Conservation (phyloP, 331 rosid species). For the Stylosanthes scabra region DNA sequence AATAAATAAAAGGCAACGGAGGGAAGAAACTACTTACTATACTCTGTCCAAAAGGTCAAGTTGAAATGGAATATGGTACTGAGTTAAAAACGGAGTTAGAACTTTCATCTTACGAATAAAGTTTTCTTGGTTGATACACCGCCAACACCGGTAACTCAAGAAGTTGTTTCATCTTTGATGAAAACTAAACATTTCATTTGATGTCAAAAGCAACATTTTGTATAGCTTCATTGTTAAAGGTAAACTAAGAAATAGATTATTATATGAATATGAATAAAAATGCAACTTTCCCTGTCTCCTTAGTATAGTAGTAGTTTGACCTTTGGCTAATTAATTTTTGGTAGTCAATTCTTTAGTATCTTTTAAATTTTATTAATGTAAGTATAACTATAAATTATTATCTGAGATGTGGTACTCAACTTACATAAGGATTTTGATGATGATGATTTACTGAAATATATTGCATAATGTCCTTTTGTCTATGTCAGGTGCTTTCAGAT, state of each 20-base stretch:
- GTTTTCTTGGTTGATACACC: too few species aligned
- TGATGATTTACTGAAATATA: too few species aligned
- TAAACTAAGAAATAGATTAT: background rate
- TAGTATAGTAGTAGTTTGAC: background rate
- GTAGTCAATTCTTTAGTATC: background rate
- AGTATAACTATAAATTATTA: constrained; percentile 19
- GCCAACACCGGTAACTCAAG: too few species aligned
- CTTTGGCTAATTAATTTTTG: background rate
- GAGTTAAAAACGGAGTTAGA: too few species aligned
- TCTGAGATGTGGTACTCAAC: constrained; percentile 16
- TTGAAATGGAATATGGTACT: too few species aligned
- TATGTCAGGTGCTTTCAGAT: constrained; percentile 86
- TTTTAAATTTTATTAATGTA: background rate
- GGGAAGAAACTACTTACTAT: too few species aligned
- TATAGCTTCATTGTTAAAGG: background rate
- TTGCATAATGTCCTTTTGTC: constrained; percentile 29
- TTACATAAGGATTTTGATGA: too few species aligned
- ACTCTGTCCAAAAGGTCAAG: too few species aligned
- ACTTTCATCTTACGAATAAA: too few species aligned
- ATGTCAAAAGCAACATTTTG: background rate
- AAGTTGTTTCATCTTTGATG: too few species aligned
- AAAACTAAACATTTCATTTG: background rate
- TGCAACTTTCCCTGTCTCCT: too few species aligned
- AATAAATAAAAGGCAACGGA: background rate
- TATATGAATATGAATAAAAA: background rate